Conservation (phyloP, 129 eudicot species). For the Oenanthe sinensis region DNA sequence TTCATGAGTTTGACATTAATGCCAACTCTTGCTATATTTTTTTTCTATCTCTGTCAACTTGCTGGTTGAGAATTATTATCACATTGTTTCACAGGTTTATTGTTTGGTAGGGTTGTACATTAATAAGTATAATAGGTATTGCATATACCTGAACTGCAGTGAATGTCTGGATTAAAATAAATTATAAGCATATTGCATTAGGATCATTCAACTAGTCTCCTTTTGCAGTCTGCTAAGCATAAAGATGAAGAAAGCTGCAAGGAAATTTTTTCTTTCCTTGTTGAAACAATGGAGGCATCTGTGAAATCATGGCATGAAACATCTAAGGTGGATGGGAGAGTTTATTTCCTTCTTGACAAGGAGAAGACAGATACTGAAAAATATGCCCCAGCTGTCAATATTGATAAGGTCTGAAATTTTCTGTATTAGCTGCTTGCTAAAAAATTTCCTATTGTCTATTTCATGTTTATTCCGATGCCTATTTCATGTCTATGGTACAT, state of each 20-base stretch:
- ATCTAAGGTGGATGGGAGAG: constrained; percentile 77
- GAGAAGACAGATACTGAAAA: constrained; percentile 82
- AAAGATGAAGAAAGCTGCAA: constrained; percentile 52
- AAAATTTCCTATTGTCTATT: background rate
- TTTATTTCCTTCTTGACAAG: constrained; percentile 64
- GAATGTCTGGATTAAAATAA: background rate
- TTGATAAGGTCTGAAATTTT: constrained; percentile 64
- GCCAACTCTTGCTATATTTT: background rate
- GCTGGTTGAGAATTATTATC: background rate
- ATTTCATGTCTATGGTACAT: background rate
- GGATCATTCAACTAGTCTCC: constrained; percentile 1
- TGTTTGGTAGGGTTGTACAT: background rate
- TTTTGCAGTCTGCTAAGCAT: constrained; percentile 54
- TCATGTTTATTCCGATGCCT: background rate
- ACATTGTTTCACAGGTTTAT: background rate
- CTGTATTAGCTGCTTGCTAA: background rate
- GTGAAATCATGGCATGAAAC: constrained; percentile 91
- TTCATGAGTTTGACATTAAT: background rate
- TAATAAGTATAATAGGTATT: background rate
- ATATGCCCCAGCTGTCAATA: constrained; percentile 82
- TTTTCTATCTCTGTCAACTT: background rate
- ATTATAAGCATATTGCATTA: background rate
- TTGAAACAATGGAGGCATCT: constrained; percentile 84
- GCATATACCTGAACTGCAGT: background rate
- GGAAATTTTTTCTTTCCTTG: constrained; percentile 64